phyloP scores from a whole-genome alignment of 805 yeast species.

The Deakozyma indianensis region DNA sequence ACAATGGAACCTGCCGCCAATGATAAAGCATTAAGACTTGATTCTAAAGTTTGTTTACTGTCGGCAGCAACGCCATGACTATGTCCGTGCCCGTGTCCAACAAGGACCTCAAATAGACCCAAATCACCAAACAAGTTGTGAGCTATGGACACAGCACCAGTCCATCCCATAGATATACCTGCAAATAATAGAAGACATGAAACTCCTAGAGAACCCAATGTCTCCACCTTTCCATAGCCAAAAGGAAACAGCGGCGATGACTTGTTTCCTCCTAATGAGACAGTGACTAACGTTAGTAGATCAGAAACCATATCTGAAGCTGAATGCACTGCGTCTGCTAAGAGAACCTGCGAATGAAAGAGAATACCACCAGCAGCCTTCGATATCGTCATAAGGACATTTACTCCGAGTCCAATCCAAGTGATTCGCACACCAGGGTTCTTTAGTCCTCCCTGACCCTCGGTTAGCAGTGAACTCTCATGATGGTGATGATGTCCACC shows the following conservation, averaged over 20 bases:
- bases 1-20: constrained; percentile 79
- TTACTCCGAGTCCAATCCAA: constrained; percentile 76
- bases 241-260: constrained; percentile 55
- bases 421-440: constrained; percentile 90
- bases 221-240: constrained; percentile 89
- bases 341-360: constrained; percentile 86
- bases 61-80: constrained; percentile 17
- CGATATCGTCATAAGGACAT: constrained; percentile 71
- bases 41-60: constrained; percentile 23
- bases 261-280: constrained; percentile 50
- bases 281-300: constrained; percentile 77
- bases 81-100: constrained; percentile 39
- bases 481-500: constrained; percentile 10
- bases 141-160: constrained; percentile 38
- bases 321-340: constrained; percentile 94
- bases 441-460: constrained; percentile 22
- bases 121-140: constrained; percentile 10
- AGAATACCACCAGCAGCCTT: constrained; percentile 82
- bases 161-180: constrained; percentile 85
- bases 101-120: constrained; percentile 22
- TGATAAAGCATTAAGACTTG: constrained; percentile 90
- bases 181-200: constrained; percentile 73
- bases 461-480: constrained; percentile 16
- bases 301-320: constrained; percentile 83
- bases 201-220: constrained; percentile 82